A percentile compares a stretch with the other conserved stretches of the same genome.
These are phyloP conservation scores for Boletus vermiculosoides DNA, from an alignment of 768 basidiomycete genomes.

Conservation along the genomic window DNA sequence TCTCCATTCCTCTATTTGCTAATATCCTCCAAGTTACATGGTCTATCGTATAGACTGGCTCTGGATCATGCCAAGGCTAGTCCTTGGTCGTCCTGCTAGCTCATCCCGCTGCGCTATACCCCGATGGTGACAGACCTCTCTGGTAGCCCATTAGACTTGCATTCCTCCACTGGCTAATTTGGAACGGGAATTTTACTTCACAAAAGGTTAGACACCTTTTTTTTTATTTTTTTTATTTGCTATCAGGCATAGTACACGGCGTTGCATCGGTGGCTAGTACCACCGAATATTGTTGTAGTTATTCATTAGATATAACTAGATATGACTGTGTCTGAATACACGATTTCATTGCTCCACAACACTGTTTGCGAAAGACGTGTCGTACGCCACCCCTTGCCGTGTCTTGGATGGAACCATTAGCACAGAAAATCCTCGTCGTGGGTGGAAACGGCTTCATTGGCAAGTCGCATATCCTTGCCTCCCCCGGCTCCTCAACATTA, in stretches of 20 bases:
- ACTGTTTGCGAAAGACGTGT: not conserved
- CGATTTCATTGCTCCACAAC: not conserved
- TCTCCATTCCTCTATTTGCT: not conserved
- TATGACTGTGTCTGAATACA: not conserved
- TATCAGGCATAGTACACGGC: slow-evolving; percentile 16
- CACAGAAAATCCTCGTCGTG: slow-evolving; percentile 79
- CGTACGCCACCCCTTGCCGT: not conserved
- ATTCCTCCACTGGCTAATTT: not conserved
- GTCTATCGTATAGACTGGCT: slow-evolving; percentile 21
- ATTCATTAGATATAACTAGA: slow-evolving; percentile 2
- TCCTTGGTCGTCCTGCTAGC: slow-evolving; percentile 26
- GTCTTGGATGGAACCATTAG: slow-evolving; percentile 24
- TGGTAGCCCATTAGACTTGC: slow-evolving; percentile 10
- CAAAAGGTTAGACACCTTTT: slow-evolving; percentile 9
- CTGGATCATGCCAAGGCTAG: slow-evolving; percentile 16
- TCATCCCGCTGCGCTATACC: slow-evolving; percentile 30
- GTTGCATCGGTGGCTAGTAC: slow-evolving; percentile 14
- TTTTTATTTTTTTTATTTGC: slow-evolving; percentile 3
- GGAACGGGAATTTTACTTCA: not conserved
- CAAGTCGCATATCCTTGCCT: slow-evolving; percentile 31
- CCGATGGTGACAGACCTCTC: slow-evolving; percentile 39
- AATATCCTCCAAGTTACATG: slow-evolving; percentile 28
- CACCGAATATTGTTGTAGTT: slow-evolving; percentile 6
- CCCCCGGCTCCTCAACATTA: not conserved
- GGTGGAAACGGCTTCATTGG: slow-evolving; percentile 99